Conservation (phyloP, 345 rosid genomes). For the Carallia pectinifolia region DNA sequence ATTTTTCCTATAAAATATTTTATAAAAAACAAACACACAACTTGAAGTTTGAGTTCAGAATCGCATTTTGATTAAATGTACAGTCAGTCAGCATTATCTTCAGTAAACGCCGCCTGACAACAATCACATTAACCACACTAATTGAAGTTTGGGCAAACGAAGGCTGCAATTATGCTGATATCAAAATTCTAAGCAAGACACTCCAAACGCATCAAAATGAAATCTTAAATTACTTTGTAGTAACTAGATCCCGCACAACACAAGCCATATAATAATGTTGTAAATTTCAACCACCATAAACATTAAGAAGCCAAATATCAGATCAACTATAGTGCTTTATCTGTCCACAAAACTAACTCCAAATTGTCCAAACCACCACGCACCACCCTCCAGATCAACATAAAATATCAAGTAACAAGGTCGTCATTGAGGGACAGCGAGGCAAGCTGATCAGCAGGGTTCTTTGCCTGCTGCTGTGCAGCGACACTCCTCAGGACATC, state of each 20-base stretch:
- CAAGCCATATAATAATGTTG: not conserved
- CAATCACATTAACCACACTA: too few relatives aligned
- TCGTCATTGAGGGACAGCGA: conserved; percentile 23
- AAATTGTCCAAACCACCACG: not conserved
- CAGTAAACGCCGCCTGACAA: too few relatives aligned
- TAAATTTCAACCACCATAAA: conserved; percentile 10
- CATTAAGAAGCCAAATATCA: not conserved
- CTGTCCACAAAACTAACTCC: not conserved
- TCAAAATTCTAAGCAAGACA: not conserved
- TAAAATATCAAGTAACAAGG: conserved; percentile 9
- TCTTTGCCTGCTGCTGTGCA: conserved; percentile 22
- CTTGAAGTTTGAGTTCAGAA: too few relatives aligned
- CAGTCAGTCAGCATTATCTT: too few relatives aligned
- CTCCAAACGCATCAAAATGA: not conserved
- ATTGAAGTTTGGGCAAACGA: too few relatives aligned
- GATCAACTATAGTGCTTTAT: not conserved
- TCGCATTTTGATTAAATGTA: too few relatives aligned
- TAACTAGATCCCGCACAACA: not conserved
- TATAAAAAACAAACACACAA: too few relatives aligned
- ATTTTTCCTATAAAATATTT: too few relatives aligned
- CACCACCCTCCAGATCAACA: conserved; percentile 1
- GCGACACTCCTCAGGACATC: conserved; percentile 30
- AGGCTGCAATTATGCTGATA: too few relatives aligned
- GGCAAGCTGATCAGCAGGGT: conserved; percentile 21
- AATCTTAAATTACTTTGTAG: not conserved